Base-by-base conservation (phyloP, 2,329 filamentous ascomycete genomes). In the Blumeriella jaapii region DNA sequence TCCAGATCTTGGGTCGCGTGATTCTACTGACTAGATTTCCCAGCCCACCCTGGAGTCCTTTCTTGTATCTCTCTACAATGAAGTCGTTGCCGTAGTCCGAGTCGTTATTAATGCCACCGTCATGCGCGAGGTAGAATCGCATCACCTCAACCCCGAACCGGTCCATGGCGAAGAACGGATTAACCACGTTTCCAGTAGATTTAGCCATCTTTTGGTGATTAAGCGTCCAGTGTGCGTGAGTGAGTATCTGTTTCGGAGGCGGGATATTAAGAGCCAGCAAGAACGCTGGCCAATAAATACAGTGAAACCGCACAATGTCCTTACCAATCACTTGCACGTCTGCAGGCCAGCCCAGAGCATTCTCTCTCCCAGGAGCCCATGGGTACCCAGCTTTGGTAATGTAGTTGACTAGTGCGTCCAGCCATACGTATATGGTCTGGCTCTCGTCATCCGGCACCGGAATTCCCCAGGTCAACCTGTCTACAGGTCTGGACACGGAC, bases 391-490 rank as follows among this genome's bases (percentile, higher is more conserved):
- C 74, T 44, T 79, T 84, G 11, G 87, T 94, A 33, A 91, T 62
- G 56, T 98, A 98, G 59, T 95, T 98, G 51, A 96, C 70, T 18
- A 98, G 71, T 1, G 91, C 91, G 60, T 98, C 93, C 0, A 98
- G 71, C 91, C 91, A 98, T 19, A 98, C 93, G 53, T 98, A 98
- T 39, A 98, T 89, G 2, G 87, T 96, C 59, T 96, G 91, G 12
- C 65, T 73, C 0, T 71, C 63, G 51, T 98, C 91, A 34, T 78
- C 78, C 0, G 91, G 91, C 16, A 95, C 91, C 5, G 69, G 76
- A 38, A 98, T 82, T 3, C 91, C 91, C 91, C 91, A 98, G 15
- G 65, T 71, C 25, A 96, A 60, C 30, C 91, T 72, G 36, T 78
- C 74, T 3, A 70, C 65, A 0, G 91, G 91, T 17, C 93, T 71